Evolutionary conservation across 345 rosid genomes (phyloP).

Genomic region (Citrus australasica): DNA sequence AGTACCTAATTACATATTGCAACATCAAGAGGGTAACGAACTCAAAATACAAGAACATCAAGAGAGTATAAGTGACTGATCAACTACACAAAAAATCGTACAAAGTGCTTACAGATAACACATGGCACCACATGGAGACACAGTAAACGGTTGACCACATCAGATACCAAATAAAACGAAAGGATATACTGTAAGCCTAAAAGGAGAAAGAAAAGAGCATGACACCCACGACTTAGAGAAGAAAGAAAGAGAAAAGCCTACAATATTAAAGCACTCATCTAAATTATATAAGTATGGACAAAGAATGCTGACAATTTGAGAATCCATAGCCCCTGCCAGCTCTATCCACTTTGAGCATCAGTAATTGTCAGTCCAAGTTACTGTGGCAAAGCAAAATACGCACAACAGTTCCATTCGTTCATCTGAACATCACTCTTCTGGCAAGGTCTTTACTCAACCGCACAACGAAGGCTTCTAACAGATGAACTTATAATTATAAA

Average conservation of each 20-base stretch:
- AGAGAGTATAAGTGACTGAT: neutral
- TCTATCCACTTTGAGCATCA: neutral
- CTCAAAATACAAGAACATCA: neutral
- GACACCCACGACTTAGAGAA: neutral
- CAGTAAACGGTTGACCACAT: neutral
- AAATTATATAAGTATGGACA: neutral
- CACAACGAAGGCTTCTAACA: neutral
- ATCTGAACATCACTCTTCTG: neutral
- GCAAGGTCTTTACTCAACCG: neutral
- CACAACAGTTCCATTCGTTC: neutral
- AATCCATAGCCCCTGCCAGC: neutral
- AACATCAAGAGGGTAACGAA: neutral
- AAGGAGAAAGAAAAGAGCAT: neutral
- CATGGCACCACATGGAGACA: neutral
- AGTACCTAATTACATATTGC: constrained; percentile 49
- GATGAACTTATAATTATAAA: neutral
- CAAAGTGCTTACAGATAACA: neutral
- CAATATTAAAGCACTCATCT: neutral
- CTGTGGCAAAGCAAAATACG: neutral
- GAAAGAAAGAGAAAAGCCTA: neutral
- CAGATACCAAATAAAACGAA: neutral
- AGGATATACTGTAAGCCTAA: neutral
- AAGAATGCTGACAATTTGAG: neutral
- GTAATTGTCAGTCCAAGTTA: neutral
- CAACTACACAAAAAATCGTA: neutral